Evolutionary conservation across 73 alveolate species (phyloP).

Genomic region (Paramecium caudatum): DNA sequence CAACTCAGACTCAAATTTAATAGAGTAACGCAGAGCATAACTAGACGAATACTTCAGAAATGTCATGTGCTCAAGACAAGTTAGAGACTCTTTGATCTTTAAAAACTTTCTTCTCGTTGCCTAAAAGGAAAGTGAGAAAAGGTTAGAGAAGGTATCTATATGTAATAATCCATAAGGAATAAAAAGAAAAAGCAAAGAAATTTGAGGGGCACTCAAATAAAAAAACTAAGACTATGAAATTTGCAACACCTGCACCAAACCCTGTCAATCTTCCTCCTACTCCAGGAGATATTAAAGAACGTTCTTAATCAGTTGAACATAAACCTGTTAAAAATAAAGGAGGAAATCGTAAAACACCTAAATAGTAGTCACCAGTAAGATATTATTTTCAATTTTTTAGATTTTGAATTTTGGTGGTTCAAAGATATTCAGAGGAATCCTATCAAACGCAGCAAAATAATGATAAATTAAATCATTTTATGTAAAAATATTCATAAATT

Average conservation of each 20-base stretch:
- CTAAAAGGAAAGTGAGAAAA: conserved; percentile 36
- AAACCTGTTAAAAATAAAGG: neutral
- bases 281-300: neutral
- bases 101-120: conserved; percentile 51
- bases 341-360: neutral
- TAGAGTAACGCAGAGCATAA: neutral
- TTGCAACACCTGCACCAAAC: conserved; percentile 16
- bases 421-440: conserved; percentile 47
- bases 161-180: neutral
- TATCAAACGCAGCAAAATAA: conserved; percentile 52
- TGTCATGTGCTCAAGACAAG: neutral
- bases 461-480: neutral
- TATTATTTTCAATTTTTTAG: neutral
- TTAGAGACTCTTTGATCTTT: conserved; percentile 2
- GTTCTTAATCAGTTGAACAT: conserved; percentile 34
- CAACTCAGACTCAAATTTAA: conserved; percentile 6
- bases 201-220: neutral
- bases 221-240: neutral
- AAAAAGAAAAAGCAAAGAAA: neutral
- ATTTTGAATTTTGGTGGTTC: conserved; percentile 39
- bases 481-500: conserved; percentile 50
- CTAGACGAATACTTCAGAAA: conserved; percentile 13
- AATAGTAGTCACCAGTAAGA: conserved; percentile 4
- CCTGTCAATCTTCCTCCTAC: conserved; percentile 40
- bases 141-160: conserved; percentile 1